Base-by-base conservation (phyloP, 768 basidiomycete genomes). In the Mycena capillaripes region DNA sequence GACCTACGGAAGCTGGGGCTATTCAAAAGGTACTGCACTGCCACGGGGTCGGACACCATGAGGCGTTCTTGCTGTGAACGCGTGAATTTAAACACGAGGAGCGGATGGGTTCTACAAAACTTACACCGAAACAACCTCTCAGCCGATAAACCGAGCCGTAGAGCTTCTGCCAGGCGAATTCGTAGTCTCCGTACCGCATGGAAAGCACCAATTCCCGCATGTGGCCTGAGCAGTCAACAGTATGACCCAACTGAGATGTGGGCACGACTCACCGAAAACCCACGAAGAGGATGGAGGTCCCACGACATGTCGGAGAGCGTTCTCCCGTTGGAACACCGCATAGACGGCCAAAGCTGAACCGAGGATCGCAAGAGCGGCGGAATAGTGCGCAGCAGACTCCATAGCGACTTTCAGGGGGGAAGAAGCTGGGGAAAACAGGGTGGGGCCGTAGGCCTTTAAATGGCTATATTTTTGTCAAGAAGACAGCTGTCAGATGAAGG, bases 51-150 rank as follows among this genome's bases (percentile, higher is more conserved):
- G 0, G 69, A 30, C 0, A 70, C 34, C 53, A 70, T 57, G 0
- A 70, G 61, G 34, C 53, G 69, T 16, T 70, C 55, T 58, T 70
- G 21, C 69, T 70, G 60, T 14, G 14, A 4, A 36, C 34, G 12
- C 1, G 42, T 29, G 29, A 29, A 42, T 32, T 16, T 21, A 23
- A n/a, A 48, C 8, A 48, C 23, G n/a, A 48, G 46, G 4, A n/a
- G 8, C 16, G 16, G 17, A 4, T 42, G 11, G 21, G 46, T 4
- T n/a, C 6, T 6, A 23, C 4, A n/a, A 38, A 30, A 50, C 69
- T 27, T 4, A 64, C 69, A n/a, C 61, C 61, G n/a, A 70, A 70
- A 40, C 69, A 70, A 0, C 53, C 66, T 29, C 60, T 68, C 0
- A 68, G 5, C 6, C 66, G 44, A 53, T 68, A 68, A 21, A 60